A percentile compares a stretch with the other conserved stretches of the same genome.
phyloP scores from a whole-genome alignment of 306 rosid genomes.

The Cucumis cinereus region DNA sequence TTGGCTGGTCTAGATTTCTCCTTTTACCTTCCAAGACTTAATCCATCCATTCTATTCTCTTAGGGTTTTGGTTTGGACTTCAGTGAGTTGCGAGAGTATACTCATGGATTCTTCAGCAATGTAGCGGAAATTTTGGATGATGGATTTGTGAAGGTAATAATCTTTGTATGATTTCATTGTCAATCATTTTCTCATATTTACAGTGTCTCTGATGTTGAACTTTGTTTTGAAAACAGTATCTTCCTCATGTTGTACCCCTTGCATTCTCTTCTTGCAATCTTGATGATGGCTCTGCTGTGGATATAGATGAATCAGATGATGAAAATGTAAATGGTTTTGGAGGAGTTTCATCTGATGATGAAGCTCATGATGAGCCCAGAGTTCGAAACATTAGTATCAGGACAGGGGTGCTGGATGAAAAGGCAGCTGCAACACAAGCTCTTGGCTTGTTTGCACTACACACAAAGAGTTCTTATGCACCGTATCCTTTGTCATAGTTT shows the following conservation, averaged over 20 bases:
- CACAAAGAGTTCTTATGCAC: slow-evolving; percentile 67
- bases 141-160: slow-evolving; percentile 57
- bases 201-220: background rate
- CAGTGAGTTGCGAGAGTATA: slow-evolving; percentile 96
- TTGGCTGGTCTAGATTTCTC: slow-evolving; percentile 7
- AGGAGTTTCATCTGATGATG: slow-evolving; percentile 97
- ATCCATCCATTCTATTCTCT: slow-evolving; percentile 17
- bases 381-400: slow-evolving; percentile 87
- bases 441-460: slow-evolving; percentile 92
- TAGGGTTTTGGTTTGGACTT: slow-evolving; percentile 89
- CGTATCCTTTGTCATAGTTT: slow-evolving; percentile 48
- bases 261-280: slow-evolving; percentile 95
- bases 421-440: slow-evolving; percentile 99
- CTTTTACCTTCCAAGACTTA: slow-evolving; percentile 1
- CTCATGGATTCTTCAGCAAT: slow-evolving; percentile 96
- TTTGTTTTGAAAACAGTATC: slow-evolving; percentile 57
- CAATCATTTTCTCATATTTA: slow-evolving; percentile 13
- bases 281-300: slow-evolving; percentile 96
- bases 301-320: slow-evolving; percentile 74
- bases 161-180: slow-evolving; percentile 11
- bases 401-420: slow-evolving; percentile 97
- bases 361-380: slow-evolving; percentile 94
- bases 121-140: slow-evolving; percentile 85
- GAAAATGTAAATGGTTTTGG: slow-evolving; percentile 82
- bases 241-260: slow-evolving; percentile 86